Evolutionary conservation across 1,284 basidiomycete genomes (phyloP).

Genomic region (Rhizoctonia solani): DNA sequence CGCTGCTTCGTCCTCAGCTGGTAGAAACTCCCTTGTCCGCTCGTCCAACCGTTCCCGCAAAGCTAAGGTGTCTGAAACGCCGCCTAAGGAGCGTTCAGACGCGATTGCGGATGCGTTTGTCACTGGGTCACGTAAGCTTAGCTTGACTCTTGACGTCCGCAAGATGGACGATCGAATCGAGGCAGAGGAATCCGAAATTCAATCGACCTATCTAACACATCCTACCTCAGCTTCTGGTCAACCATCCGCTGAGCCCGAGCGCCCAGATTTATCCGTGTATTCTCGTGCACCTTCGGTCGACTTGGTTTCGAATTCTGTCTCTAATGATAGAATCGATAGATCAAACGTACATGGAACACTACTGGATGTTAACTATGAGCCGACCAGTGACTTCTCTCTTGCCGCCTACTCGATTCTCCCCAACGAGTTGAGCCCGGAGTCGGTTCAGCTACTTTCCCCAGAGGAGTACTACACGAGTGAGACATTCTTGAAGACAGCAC

Average conservation of each 20-base stretch:
- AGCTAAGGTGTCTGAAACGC: neutral
- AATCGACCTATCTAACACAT: neutral
- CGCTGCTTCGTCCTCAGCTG: slow-evolving; percentile 1
- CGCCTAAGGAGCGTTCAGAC: neutral
- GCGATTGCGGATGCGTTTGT: neutral
- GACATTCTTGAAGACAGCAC: neutral
- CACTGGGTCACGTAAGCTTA: neutral
- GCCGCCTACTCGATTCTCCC: slow-evolving; percentile 2
- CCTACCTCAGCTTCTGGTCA: neutral
- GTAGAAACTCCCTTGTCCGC: neutral
- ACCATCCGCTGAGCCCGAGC: neutral
- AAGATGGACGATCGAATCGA: neutral
- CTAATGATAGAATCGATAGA: neutral
- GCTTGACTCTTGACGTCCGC: neutral
- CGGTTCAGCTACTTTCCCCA: neutral
- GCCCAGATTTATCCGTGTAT: neutral
- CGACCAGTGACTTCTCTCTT: neutral
- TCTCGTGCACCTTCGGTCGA: neutral
- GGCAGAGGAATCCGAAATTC: neutral
- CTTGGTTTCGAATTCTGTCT: neutral
- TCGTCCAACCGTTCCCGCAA: slow-evolving; percentile 16
- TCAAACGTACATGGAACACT: neutral
- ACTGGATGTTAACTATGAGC: neutral
- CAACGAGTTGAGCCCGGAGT: neutral
- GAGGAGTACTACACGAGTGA: neutral